phyloP scores from a whole-genome alignment of 305 asterid genomes.

The Fraxinus ornus region DNA sequence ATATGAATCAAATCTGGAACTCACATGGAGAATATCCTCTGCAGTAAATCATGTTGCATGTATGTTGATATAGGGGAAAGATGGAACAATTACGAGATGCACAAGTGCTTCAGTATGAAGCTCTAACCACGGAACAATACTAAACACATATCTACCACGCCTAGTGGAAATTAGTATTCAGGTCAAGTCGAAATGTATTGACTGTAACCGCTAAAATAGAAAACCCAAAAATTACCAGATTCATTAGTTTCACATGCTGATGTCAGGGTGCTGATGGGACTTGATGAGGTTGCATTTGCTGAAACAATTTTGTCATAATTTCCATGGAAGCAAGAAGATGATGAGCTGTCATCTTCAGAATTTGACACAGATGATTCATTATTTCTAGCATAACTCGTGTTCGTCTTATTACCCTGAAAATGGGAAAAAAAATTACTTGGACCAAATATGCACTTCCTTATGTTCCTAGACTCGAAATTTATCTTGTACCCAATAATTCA shows the following conservation, averaged over 20 bases:
- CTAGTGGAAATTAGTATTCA: background rate
- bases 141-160: background rate
- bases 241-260: slow-evolving; percentile 85
- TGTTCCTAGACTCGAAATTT: slow-evolving; percentile 17
- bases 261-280: slow-evolving; percentile 82
- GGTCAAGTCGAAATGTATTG: background rate
- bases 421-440: background rate
- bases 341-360: slow-evolving; percentile 62
- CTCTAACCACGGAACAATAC: background rate
- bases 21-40: slow-evolving; percentile 65
- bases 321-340: slow-evolving; percentile 57
- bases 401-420: slow-evolving; percentile 75
- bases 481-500: background rate
- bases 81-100: slow-evolving; percentile 10
- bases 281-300: slow-evolving; percentile 44
- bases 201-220: background rate
- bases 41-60: slow-evolving; percentile 25
- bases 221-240: slow-evolving; percentile 53
- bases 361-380: slow-evolving; percentile 44
- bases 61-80: slow-evolving; percentile 14
- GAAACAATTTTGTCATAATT: slow-evolving; percentile 35
- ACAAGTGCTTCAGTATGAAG: slow-evolving; percentile 13
- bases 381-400: slow-evolving; percentile 46
- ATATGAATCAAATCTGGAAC: slow-evolving; percentile 54
- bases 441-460: background rate